Base-by-base conservation (phyloP, 2,329 filamentous ascomycete genomes). In the Elsinoe fawcettii region DNA sequence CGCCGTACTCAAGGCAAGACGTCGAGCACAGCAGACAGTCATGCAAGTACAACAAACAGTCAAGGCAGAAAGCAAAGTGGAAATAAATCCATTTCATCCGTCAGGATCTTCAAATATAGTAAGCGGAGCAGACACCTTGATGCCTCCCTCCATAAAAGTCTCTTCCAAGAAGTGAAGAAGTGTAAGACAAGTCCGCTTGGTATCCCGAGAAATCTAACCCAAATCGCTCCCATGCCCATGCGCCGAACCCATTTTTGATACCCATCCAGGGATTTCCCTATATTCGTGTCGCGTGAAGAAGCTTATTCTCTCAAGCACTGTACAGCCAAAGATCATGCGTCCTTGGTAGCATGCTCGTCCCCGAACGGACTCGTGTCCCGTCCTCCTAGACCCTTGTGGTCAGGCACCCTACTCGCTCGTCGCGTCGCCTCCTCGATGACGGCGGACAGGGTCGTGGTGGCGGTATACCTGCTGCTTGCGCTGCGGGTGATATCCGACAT, bases 371-470 rank as follows among this genome's bases (percentile, higher is more conserved):
- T 69, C 18, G 56, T 57, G 30, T 67, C 67, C 47, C 65, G 54
- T 37, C 61, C 61, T 22, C 64, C 65, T 32, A 63, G 54, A 2
- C 64, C 62, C n/a, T 59, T 59, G 55, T 64, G 59, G 11, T 61
- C 66, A 62, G 61, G 67, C 61, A 57, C 69, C 63, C 64, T 56
- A 53, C 67, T 73, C 49, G 71, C 72, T 27, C 72, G 67, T 60
- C 67, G 70, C 1, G 70, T 71, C 22, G 70, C 69, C 61, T 77
- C 75, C 59, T 77, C 75, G 6, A 73, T 71, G n/a, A 77, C 75
- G 16, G 74, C 73, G 18, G 70, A 73, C 59, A 77, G 20, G 8
- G 25, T 56, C 14, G 44, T 37, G 22, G 23, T 36, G 16, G 32
- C 46, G 18, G 56, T 53, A 46, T 51, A 51, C 20, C 34, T 46